A percentile compares a stretch with the other conserved stretches of the same genome.
Conservation (phyloP, 179 eudicot species). For the Spinacia oleracea region DNA sequence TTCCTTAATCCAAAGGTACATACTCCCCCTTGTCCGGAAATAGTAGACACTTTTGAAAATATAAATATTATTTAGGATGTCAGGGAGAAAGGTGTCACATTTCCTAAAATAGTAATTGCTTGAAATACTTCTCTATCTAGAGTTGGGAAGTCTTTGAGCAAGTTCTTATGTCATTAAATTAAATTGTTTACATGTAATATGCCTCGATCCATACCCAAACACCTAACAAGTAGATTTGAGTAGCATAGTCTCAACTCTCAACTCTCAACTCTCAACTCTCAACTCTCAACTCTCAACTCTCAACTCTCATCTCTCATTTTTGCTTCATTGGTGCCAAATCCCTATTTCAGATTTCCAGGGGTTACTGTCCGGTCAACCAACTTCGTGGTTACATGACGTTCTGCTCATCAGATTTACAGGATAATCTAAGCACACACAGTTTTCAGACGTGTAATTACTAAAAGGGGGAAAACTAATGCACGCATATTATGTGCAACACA, state of each 20-base stretch:
- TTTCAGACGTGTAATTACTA: not conserved
- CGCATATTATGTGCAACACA: not conserved
- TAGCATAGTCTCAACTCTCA: not conserved
- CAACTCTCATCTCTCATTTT: not conserved
- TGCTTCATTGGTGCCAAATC: not conserved
- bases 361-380: not conserved
- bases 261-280: not conserved
- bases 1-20: not conserved
- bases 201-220: not conserved
- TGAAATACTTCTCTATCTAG: not conserved
- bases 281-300: not conserved
- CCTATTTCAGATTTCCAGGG: not conserved
- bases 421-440: not conserved
- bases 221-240: not conserved
- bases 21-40: no score
- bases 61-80: not conserved
- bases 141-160: not conserved
- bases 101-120: not conserved
- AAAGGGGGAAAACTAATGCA: not conserved
- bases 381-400: not conserved
- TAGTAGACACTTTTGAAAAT: no score
- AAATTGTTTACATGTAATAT: not conserved
- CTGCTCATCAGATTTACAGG: not conserved
- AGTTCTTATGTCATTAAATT: not conserved
- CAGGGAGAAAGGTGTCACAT: not conserved